Evolutionary conservation across 2,329 filamentous ascomycete species (phyloP), one percentile per base, ranked within the genome.

Genomic region (Monascus ruber): DNA sequence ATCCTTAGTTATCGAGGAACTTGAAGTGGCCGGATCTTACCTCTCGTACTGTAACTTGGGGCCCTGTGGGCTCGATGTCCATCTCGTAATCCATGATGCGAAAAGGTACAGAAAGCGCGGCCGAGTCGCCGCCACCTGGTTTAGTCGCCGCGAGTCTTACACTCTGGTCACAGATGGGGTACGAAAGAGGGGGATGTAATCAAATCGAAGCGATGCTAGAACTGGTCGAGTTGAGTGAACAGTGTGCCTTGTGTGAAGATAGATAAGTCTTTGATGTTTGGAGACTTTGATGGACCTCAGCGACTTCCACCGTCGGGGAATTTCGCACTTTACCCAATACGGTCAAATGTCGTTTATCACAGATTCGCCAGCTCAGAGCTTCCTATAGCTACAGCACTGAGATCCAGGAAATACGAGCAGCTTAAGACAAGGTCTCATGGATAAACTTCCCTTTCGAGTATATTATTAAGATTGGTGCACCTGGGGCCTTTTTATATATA

Each of bases 21-120:
- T 3, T 5, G 9, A 4, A 29, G 5, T 24, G 4, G 24, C 26
- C 5, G 10, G 24, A 40, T 40, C 42, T 36, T 46, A 68, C 66
- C 50, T 69, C 66, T 54, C 66, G 61, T 38, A 69, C 66, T 29
- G 66, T 69, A 33, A 69, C 65, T 51, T 68, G 65, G 34, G 65
- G 65, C 48, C 66, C 66, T 24, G 61, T 55, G 49, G 65, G 60
- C 61, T 69, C 66, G 43, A 67, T 64, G 36, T 69, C 66, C 64
- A 68, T 69, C 51, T 63, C 62, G 47, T 64, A 66, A 38, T 66
- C 62, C 63, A 66, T 66, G 17, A 17, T 17, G 17, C 17, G 17
- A 17, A 17, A 17, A 17, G 17, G 17, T 17, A 17, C 17, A 17
- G 17, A 17, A 17, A 17, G 54, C 48, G 43, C 49, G 48, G 47